Evolutionary conservation across 208 protist species (phyloP), one percentile per base, ranked within the genome.

Genomic region (Borovskyia barvae): DNA sequence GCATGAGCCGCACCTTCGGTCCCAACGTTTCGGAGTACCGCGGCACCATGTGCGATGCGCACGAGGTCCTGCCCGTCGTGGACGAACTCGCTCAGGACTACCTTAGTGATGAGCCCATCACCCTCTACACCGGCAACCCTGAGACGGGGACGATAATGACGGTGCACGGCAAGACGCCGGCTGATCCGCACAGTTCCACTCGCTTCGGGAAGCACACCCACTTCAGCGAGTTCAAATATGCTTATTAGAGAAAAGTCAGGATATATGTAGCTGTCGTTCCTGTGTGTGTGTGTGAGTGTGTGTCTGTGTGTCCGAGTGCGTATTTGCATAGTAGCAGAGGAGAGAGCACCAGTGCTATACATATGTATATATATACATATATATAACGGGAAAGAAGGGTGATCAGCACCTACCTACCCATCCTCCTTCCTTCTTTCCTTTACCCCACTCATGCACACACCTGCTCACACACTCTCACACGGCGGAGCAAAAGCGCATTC

Each of bases 161-260:
- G 26, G 85, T 95, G 39, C 85, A 88, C 58, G 88, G 88, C 25
- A 95, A 95, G 80, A 92, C 88, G 15, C 79, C 85, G 14, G 72
- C 59, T 8, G 83, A 87, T 41, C 80, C 82, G 7, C 35, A 61
- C 14, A 57, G 70, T 35, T 36, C 37, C n/a, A 72, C 82, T n/a
- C 78, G 74, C 15, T 88, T 89, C 55, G 82, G 81, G n/a, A 79
- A 77, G 59, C 82, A 91, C 70, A 90, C 88, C 14, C 79, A 91
- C 66, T 95, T 95, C 53, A 86, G 62, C 3, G 83, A 95, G 35
- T 58, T 65, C 37, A 95, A 94, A 68, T 95, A 92, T 41, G 61
- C 64, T 19, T 65, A 71, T 49, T 71, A 58, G 54, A 43, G 4
- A 17, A 15, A 2, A 46, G 36, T 65, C 41, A 55, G 7, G 37